Conservation (phyloP, 192 early-diverging fungal genomes). For the Podila epigama region DNA sequence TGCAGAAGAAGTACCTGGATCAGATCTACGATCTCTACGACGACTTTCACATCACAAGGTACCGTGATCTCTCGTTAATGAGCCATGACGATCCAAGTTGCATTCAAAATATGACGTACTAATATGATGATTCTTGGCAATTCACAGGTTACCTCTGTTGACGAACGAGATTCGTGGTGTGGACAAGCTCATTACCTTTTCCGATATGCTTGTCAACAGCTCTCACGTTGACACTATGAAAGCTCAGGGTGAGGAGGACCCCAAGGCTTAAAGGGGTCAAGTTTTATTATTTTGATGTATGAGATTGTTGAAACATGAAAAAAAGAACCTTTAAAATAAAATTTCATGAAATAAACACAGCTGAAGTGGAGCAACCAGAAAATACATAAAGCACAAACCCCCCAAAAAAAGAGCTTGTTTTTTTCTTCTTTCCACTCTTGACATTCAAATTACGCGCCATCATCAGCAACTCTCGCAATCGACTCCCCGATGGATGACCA, state of each 20-base stretch:
- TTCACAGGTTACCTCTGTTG: constrained; percentile 88
- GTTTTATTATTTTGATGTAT: too few relatives aligned
- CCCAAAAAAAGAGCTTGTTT: neutral
- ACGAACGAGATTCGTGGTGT: constrained; percentile 97
- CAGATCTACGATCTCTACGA: constrained; percentile 99
- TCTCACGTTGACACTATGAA: constrained; percentile 42
- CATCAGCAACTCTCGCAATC: too few relatives aligned
- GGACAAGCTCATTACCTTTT: constrained; percentile 91
- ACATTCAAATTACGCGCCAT: neutral
- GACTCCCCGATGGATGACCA: neutral
- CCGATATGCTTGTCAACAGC: constrained; percentile 83
- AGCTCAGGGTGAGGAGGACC: constrained; percentile 40
- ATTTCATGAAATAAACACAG: too few relatives aligned
- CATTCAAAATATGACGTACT: neutral
- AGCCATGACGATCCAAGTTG: neutral
- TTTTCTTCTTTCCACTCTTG: neutral
- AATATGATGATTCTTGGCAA: too few relatives aligned
- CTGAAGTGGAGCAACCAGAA: too few relatives aligned
- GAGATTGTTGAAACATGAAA: too few relatives aligned
- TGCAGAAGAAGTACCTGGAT: constrained; percentile 99
- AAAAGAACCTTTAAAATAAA: too few relatives aligned
- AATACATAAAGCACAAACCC: neutral
- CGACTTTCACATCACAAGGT: constrained; percentile 89
- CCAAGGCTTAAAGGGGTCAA: constrained; percentile 19
- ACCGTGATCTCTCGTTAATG: neutral